Evolutionary conservation across 1,139 yeast genomes (phyloP).

Genomic region (Suhomyces guaymorum): DNA sequence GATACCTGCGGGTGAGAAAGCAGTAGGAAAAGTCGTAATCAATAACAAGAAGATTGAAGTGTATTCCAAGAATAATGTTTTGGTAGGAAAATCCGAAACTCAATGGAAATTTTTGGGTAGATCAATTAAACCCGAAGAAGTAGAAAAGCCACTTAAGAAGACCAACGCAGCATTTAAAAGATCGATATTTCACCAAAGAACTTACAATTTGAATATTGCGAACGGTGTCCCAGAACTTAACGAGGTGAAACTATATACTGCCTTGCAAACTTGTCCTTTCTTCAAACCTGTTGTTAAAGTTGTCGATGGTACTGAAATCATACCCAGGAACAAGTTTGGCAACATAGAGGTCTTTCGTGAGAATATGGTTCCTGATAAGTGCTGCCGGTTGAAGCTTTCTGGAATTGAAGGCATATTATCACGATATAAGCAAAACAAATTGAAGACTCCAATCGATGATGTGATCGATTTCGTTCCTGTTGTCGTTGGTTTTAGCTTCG

Average conservation of each 20-base stretch:
- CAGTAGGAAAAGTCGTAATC: slow-evolving; percentile 19
- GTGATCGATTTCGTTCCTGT: slow-evolving; percentile 33
- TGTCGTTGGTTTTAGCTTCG: slow-evolving; percentile 36
- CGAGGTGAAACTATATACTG: slow-evolving; percentile 28
- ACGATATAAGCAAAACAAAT: slow-evolving; percentile 13
- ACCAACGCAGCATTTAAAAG: slow-evolving; percentile 26
- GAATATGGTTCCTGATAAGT: slow-evolving; percentile 36
- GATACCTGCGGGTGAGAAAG: slow-evolving; percentile 18
- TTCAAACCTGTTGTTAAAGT: slow-evolving; percentile 18
- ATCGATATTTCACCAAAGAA: slow-evolving; percentile 25
- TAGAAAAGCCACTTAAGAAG: slow-evolving; percentile 23
- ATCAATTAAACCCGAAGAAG: slow-evolving; percentile 27
- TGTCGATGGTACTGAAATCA: slow-evolving; percentile 12
- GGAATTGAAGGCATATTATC: slow-evolving; percentile 27
- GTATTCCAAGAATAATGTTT: slow-evolving; percentile 27
- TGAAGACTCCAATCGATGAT: slow-evolving; percentile 7
- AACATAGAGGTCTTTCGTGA: slow-evolving; percentile 36
- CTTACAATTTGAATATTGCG: slow-evolving; percentile 22
- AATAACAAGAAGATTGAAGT: slow-evolving; percentile 21
- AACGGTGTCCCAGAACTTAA: slow-evolving; percentile 25
- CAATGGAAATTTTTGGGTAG: slow-evolving; percentile 45
- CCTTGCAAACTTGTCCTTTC: slow-evolving; percentile 35
- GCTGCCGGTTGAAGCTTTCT: slow-evolving; percentile 32
- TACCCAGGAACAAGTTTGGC: slow-evolving; percentile 37
- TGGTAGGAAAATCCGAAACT: slow-evolving; percentile 37